Conservation (phyloP, 31 red algal species). For the Porphyra umbilicalis region DNA sequence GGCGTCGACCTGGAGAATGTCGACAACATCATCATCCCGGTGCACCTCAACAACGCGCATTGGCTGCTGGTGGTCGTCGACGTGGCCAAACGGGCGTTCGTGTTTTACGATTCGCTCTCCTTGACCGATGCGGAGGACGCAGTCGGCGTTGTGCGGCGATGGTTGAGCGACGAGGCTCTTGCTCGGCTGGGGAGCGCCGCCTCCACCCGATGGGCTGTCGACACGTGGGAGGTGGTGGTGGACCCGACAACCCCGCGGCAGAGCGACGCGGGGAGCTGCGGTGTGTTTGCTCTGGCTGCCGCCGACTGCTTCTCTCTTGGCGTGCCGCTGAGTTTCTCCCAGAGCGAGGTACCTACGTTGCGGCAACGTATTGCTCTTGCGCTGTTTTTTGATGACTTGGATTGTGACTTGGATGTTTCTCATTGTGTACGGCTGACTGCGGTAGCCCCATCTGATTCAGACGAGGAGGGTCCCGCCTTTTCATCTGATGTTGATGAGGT, state of each 20-base stretch:
- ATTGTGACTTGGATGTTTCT: no score
- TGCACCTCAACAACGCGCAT: constrained; percentile 45
- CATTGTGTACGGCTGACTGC: no score
- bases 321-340: constrained; percentile 22
- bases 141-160: constrained; percentile 17
- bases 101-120: constrained; percentile 39
- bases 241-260: constrained; percentile 40
- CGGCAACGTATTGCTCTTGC: constrained; percentile 39
- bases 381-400: no score
- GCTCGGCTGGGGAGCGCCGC: constrained; percentile 29
- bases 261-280: constrained; percentile 55
- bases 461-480: no score
- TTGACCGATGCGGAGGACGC: constrained; percentile 6
- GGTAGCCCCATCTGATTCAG: no score
- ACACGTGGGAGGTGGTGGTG: constrained; percentile 29
- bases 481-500: no score
- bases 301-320: constrained; percentile 57
- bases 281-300: constrained; percentile 55
- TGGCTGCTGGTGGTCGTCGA: constrained; percentile 67
- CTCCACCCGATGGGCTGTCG: constrained; percentile 19
- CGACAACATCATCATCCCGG: constrained; percentile 39
- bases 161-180: constrained; percentile 50
- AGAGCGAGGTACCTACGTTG: constrained; percentile 35
- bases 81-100: constrained; percentile 13
- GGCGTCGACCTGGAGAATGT: constrained; percentile 1